phyloP scores from a whole-genome alignment of 31 red algal species.

The Endocladia muricata region DNA sequence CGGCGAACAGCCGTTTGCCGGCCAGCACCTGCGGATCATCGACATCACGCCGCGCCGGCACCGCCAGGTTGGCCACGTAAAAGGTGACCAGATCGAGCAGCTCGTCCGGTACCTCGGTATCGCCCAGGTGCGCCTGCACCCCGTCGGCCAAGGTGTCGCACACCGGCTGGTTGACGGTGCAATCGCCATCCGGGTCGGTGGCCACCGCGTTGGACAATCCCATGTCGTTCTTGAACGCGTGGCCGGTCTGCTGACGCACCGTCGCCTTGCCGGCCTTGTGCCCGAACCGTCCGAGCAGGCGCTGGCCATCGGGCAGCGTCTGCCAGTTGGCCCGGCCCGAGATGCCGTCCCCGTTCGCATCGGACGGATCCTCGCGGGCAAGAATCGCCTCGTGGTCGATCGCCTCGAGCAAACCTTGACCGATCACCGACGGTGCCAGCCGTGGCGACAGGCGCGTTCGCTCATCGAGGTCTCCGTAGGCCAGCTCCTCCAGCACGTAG shows the following conservation, averaged over 20 bases:
- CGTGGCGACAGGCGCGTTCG: not conserved
- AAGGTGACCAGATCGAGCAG: not conserved
- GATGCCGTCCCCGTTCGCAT: constrained; percentile 21
- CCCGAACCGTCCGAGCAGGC: constrained; percentile 5
- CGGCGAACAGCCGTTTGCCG: not conserved
- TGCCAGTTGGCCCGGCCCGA: constrained; percentile 1
- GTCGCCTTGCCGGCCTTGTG: not conserved
- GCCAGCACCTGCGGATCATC: not conserved
- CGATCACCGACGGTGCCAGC: not conserved
- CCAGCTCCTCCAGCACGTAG: not conserved
- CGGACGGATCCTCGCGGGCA: not conserved
- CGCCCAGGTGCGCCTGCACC: not conserved
- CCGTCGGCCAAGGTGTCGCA: not conserved
- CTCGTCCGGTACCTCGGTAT: not conserved
- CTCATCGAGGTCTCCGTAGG: not conserved
- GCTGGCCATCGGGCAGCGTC: not conserved
- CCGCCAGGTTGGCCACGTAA: not conserved
- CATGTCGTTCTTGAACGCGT: constrained; percentile 6
- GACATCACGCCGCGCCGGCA: not conserved
- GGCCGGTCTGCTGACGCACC: not conserved
- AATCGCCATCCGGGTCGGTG: not conserved
- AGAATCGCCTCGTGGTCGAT: not conserved
- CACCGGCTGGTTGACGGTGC: not conserved
- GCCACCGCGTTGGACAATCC: not conserved
- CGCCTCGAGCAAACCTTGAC: constrained; percentile 8